Percentiles rank a stretch among this genome's conserved stretches.
Conservation (phyloP, 106 monocot genomes). For the Agapanthus africanus region DNA sequence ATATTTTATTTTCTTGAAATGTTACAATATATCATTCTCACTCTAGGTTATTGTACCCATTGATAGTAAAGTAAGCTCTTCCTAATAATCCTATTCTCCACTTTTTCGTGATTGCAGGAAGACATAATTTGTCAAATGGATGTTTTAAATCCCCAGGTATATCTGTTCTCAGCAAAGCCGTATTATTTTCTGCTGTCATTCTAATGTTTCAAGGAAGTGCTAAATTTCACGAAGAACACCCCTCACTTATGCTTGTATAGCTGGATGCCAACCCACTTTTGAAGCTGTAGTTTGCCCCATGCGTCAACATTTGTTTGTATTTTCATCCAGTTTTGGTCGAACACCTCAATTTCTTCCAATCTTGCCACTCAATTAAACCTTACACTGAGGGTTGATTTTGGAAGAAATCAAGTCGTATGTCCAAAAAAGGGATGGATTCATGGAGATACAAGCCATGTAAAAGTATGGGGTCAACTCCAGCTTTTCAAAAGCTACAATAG, state of each 20-base stretch:
- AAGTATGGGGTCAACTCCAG: too few species aligned
- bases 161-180: neutral
- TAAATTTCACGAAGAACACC: neutral
- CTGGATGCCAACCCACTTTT: neutral
- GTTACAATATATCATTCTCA: neutral
- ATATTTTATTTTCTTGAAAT: too few species aligned
- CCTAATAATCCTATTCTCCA: neutral
- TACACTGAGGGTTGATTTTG: too few species aligned
- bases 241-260: neutral
- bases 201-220: neutral
- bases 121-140: constrained; percentile 69
- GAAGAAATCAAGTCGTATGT: too few species aligned
- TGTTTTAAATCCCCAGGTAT: constrained; percentile 92
- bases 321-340: too few species aligned
- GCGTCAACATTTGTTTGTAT: neutral
- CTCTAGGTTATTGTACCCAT: neutral
- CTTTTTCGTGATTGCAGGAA: constrained; percentile 40
- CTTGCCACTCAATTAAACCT: too few species aligned
- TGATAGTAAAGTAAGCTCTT: neutral
- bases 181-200: neutral
- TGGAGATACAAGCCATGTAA: too few species aligned
- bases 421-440: too few species aligned
- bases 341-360: too few species aligned
- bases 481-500: too few species aligned
- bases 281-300: neutral